Conservation (phyloP, 2,329 filamentous ascomycete species). For the Colletotrichum liriopes region DNA sequence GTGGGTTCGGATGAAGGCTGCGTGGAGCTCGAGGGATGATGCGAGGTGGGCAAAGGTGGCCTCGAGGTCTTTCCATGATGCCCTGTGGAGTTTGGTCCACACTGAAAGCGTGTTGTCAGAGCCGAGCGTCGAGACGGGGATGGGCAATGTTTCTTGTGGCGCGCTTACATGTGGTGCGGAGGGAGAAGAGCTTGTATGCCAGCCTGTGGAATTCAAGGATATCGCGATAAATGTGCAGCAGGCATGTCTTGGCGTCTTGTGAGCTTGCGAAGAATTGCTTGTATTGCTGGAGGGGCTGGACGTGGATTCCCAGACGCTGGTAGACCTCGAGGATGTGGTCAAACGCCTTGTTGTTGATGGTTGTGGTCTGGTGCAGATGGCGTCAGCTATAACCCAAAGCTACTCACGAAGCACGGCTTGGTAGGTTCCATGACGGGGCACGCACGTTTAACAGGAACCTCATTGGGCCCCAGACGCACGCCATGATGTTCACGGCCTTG, state of each 20-base stretch:
- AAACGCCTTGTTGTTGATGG: conserved; percentile 31
- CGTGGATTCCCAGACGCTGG: conserved; percentile 25
- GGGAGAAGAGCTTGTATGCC: conserved; percentile 33
- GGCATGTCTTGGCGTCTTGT: conserved; percentile 1
- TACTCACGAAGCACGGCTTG: background rate
- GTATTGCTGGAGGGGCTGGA: conserved; percentile 14
- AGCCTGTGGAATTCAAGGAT: conserved; percentile 24
- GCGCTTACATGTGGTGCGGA: conserved; percentile 24
- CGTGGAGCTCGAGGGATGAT: conserved; percentile 10
- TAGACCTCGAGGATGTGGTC: conserved; percentile 42
- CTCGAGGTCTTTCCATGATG: conserved; percentile 34
- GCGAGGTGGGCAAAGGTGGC: conserved; percentile 22
- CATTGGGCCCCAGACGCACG: conserved; percentile 51
- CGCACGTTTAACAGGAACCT: conserved; percentile 46
- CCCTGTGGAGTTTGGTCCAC: conserved; percentile 32
- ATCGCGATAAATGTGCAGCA: conserved; percentile 35
- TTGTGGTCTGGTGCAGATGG: conserved; percentile 18
- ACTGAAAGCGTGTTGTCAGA: conserved; percentile 10
- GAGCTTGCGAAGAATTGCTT: conserved; percentile 13
- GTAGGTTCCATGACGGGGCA: accelerated
- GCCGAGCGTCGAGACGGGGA: background rate
- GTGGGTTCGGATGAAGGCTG: conserved; percentile 1
- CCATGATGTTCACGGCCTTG: conserved; percentile 42
- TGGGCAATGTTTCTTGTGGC: background rate
- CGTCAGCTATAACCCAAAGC: background rate